These are phyloP conservation scores for Penicillium sp. DNA, from an alignment of 2,329 filamentous ascomycete genomes.

Conservation along the genomic window DNA sequence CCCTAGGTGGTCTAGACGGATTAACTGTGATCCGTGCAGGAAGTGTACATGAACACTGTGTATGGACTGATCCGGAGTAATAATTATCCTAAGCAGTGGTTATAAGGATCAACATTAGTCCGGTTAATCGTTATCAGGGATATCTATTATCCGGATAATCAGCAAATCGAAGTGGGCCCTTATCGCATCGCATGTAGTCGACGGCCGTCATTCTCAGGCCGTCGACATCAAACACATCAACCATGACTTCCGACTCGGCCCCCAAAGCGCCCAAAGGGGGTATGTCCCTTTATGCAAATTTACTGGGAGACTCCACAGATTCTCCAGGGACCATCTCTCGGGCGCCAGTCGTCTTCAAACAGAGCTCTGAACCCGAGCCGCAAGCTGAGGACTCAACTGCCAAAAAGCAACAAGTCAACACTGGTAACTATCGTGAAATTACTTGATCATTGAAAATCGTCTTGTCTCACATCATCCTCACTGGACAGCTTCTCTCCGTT, in stretches of 20 bases:
- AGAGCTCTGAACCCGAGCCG: conserved; percentile 52
- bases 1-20: too few relatives aligned
- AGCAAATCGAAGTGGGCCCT: not conserved
- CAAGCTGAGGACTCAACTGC: conserved; percentile 52
- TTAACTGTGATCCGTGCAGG: too few relatives aligned
- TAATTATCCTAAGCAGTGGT: too few relatives aligned
- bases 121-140: too few relatives aligned
- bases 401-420: conserved; percentile 66
- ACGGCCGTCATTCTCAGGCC: not conserved
- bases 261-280: conserved; percentile 36
- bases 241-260: conserved; percentile 35
- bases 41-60: too few relatives aligned
- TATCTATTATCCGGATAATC: too few relatives aligned
- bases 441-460: conserved; percentile 17
- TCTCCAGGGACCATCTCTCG: conserved; percentile 69
- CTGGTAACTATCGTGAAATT: conserved; percentile 57
- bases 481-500: conserved; percentile 66
- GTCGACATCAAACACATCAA: not conserved
- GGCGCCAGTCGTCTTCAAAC: conserved; percentile 71
- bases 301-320: conserved; percentile 61
- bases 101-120: too few relatives aligned
- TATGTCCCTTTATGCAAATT: conserved; percentile 80
- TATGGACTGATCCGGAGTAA: too few relatives aligned
- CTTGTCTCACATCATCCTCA: conserved; percentile 17
- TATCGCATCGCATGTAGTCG: not conserved